Evolutionary conservation across 164 flowering plant species (phyloP), one percentile per base, ranked within the genome.

Genomic region (Santalum album): DNA sequence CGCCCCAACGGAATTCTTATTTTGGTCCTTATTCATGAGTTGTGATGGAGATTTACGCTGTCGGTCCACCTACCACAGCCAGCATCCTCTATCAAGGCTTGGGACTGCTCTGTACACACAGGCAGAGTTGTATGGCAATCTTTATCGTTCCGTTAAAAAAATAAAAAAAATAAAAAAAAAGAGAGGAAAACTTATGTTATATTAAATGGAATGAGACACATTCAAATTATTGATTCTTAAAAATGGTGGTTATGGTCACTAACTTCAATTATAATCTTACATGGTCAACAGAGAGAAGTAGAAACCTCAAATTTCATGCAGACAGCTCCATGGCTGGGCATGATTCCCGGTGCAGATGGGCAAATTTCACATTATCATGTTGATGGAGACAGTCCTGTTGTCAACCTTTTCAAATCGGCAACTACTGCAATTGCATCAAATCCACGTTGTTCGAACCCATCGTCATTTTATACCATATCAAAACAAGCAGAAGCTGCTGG

Each of bases 401-500:
- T 89, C 58, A 74, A 59, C 67, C 83, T 92, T 54, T 83, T 89
- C 67, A 89, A 86, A 68, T 85, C 96, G 51, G 79, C 83, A 22
- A 76, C 83, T 56, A 56, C 81, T 58, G 85, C 83, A 29, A 70
- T 75, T 58, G 76, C 71, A 43, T 83, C 94, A 48, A 69, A 68
- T 40, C 82, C 81, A 53, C 65, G 67, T 18, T 76, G 75, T 62
- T 66, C 77, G 64, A 80, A 69, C 66, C 74, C 82, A 51, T 55
- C 79, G 49, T 77, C 87, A 51, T 84, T 87, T 60, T 53, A 76
- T 67, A 86, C 86, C 57, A 67, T 87, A 66, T 80, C 97, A 61
- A 83, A 86, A 57, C 99, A 94, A 67, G 97, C 99, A 63, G 99
- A 94, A 81, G 99, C 99, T 65, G 99, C 99, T 56, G 97, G 99